Evolutionary conservation across 768 basidiomycete genomes (phyloP), one percentile per base, ranked within the genome.

Genomic region (Scleroderma bovista): DNA sequence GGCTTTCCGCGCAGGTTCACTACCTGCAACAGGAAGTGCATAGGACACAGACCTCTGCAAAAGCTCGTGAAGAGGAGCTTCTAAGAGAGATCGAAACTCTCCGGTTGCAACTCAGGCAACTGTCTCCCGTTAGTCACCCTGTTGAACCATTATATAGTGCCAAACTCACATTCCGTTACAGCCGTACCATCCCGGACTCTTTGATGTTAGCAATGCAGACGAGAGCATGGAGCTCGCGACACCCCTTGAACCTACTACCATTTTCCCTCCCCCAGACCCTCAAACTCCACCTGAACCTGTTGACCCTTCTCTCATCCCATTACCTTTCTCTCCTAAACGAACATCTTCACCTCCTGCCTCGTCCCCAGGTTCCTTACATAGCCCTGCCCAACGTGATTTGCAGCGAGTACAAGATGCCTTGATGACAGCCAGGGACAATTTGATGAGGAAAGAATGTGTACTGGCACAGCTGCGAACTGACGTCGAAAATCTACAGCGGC

Each of bases 171-270:
- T 26, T n/a, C 36, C 13, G 48, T n/a, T 11, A 26, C 20, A 23
- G 60, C 55, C 56, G 42, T 40, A 44, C 43, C 39, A 53, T 29
- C 42, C 54, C 5, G 57, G 60, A 26, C 56, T 66, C 1, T 55
- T 73, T 3, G 74, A 72, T 10, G 62, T 53, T 10, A 56, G 58
- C 11, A 55, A 67, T 15, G 67, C 72, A 8, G 75, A 76, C 46
- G 62, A 70, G 47, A 73, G 73, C 6, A 78, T 80, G 78, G 77
- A 78, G 41, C 71, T 80, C 5, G 77, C 71, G 4, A 76, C 77
- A 6, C 77, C 78, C n/a, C 61, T 79, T 11, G 46, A 69, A 43
- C 74, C 74, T 13, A 72, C 60, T 12, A 52, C 58, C n/a, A 37
- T 63, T 16, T 49, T 56, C 12, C 50, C 66, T 1, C 22, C 10